Evolutionary conservation across 495 filamentous ascomycete genomes (phyloP), one percentile per base, ranked within the genome.

Genomic region (Penicilliopsis zonata): DNA sequence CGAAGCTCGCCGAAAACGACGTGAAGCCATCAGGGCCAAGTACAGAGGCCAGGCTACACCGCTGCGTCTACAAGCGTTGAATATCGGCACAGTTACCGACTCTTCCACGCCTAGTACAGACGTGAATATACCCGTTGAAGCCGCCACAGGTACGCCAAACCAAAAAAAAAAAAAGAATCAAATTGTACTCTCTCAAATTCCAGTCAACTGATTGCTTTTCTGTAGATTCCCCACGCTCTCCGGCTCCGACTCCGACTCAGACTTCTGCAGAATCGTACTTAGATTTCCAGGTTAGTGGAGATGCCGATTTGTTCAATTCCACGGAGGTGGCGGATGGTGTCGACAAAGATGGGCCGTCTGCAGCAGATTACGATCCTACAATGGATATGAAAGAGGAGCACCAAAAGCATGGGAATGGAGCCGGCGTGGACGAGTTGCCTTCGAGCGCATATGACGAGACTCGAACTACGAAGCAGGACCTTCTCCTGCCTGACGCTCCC

Each of bases 281-380:
- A n/a, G 67, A 64, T 4, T 70, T 81, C 32, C 56, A 59, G 16
- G 49, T 78, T 21, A 50, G 57, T 18, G 64, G 72, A 33, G 71
- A 78, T 41, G 56, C 78, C 41, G 82, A 82, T 46, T 66, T 85
- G 33, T 69, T 73, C 43, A 79, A 82, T 34, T 59, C 57, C 17
- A 67, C 67, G 52, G 63, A 61, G 30, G 49, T 54, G 30, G 63
- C 63, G 38, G 61, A 58, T 37, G 57, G 47, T 38, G 59, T 57
- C 37, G 80, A 80, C 29, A 73, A 79, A 49, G 76, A 83, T 38
- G 85, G 82, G 10, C 83, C 82, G 25, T 95, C 88, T 22, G 90
- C 90, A 31, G 90, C 90, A 43, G 85, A 95, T 46, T 95, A 98
- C 57, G 86, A 95, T 50, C 92, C 90, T 0, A 94, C 82, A 3